These are phyloP conservation scores for Cucurbitaria berberidis DNA, from an alignment of 2,329 filamentous ascomycete genomes.

Conservation along the genomic window DNA sequence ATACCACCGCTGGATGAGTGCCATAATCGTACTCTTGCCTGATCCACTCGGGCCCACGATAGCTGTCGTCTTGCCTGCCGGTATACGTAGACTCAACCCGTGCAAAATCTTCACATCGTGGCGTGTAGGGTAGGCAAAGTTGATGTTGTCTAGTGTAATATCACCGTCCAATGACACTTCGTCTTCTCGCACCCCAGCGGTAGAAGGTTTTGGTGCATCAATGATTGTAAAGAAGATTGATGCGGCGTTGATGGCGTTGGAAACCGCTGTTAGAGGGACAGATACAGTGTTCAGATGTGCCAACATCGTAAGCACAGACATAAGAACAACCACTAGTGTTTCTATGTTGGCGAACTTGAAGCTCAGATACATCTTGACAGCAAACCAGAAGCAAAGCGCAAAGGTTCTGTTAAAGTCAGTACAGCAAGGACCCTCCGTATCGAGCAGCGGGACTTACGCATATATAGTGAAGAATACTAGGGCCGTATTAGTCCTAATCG, in stretches of 20 bases:
- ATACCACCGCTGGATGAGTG: slow-evolving; percentile 88
- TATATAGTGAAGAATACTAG: slow-evolving; percentile 34
- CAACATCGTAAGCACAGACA: slow-evolving; percentile 32
- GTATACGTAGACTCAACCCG: slow-evolving; percentile 75
- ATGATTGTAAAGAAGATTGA: slow-evolving; percentile 32
- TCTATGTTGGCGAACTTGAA: slow-evolving; percentile 21
- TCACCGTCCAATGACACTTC: slow-evolving; percentile 20
- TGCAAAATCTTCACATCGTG: slow-evolving; percentile 88
- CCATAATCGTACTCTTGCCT: slow-evolving; percentile 91
- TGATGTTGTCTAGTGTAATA: slow-evolving; percentile 32
- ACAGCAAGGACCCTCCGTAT: too few species aligned
- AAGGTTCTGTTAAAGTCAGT: slow-evolving; percentile 22
- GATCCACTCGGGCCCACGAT: slow-evolving; percentile 91
- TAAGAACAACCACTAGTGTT: slow-evolving; percentile 28
- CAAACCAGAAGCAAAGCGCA: slow-evolving; percentile 37
- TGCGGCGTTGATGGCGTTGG: slow-evolving; percentile 25
- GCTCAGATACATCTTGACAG: slow-evolving; percentile 24
- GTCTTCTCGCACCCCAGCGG: slow-evolving; percentile 14
- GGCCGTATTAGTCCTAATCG: neutral
- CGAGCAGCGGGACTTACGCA: too few species aligned
- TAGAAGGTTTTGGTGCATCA: slow-evolving; percentile 26
- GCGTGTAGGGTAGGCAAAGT: slow-evolving; percentile 49
- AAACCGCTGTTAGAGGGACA: slow-evolving; percentile 23
- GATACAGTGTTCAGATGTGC: slow-evolving; percentile 24
- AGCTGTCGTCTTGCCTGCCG: slow-evolving; percentile 89